Evolutionary conservation across 345 rosid genomes (phyloP).

Genomic region (Euphorbia tirucalli): DNA sequence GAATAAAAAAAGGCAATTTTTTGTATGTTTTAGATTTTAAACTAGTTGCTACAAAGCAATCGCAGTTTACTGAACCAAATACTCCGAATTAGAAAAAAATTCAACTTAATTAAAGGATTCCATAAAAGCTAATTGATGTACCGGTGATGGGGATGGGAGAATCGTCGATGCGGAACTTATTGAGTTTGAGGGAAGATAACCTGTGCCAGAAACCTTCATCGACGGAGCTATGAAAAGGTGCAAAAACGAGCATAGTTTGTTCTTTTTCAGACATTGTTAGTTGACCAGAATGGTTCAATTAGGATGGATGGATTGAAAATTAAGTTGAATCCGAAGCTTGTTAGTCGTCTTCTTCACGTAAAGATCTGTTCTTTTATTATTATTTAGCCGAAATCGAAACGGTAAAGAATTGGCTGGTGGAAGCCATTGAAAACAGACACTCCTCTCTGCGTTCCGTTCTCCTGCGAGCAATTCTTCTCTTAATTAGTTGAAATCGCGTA

Average conservation of each 20-base stretch:
- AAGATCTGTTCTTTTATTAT: background rate
- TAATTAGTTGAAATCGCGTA: background rate
- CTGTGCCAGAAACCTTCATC: slow-evolving; percentile 97
- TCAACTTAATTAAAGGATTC: background rate
- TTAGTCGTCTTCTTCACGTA: background rate
- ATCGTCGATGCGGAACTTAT: slow-evolving; percentile 82
- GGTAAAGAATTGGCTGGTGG: no score
- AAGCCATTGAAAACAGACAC: background rate
- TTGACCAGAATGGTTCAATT: slow-evolving; percentile 36
- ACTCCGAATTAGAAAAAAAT: background rate
- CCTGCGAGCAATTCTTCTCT: background rate
- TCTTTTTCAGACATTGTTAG: slow-evolving; percentile 22
- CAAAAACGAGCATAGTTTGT: slow-evolving; percentile 62
- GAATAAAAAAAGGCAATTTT: no score
- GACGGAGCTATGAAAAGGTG: slow-evolving; percentile 68
- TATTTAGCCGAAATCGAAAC: background rate
- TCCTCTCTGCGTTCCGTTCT: background rate
- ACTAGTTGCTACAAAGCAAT: background rate
- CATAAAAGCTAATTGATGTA: slow-evolving; percentile 18
- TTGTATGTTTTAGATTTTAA: no score
- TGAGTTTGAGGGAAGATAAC: slow-evolving; percentile 81
- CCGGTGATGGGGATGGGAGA: slow-evolving; percentile 81
- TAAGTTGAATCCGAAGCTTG: background rate
- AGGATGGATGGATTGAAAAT: background rate
- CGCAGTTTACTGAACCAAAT: background rate